phyloP scores from a whole-genome alignment of 306 rosid species.

The Cicer yamashitae region DNA sequence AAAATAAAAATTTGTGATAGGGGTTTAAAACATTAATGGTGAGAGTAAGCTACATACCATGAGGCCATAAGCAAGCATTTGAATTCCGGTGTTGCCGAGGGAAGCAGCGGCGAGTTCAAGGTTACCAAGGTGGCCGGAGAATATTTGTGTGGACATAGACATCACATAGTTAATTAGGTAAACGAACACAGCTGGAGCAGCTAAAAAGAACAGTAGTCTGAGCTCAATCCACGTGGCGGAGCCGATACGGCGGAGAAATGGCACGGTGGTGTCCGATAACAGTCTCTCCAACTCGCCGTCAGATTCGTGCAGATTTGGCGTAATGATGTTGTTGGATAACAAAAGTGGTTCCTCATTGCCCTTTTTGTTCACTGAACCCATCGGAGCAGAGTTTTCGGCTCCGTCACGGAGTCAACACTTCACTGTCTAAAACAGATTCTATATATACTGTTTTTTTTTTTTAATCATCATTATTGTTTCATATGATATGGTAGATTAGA shows the following conservation, averaged over 20 bases:
- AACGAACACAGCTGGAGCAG: constrained; percentile 64
- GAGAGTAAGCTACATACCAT: too few relatives aligned
- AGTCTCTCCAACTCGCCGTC: constrained; percentile 55
- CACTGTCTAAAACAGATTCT: too few relatives aligned
- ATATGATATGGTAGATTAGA: too few relatives aligned
- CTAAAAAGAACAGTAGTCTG: constrained; percentile 58
- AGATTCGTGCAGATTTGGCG: background rate
- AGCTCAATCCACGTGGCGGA: constrained; percentile 62
- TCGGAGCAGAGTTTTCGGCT: too few relatives aligned
- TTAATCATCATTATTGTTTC: too few relatives aligned
- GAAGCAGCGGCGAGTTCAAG: constrained; percentile 80
- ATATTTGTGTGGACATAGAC: constrained; percentile 76
- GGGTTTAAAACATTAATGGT: too few relatives aligned
- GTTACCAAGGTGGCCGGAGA: constrained; percentile 77
- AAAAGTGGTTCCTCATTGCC: constrained; percentile 30
- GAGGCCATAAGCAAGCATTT: constrained; percentile 72
- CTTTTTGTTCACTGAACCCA: constrained; percentile 37
- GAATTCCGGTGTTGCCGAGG: constrained; percentile 74
- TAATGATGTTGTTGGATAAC: background rate
- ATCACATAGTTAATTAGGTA: constrained; percentile 65
- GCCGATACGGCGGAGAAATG: constrained; percentile 47
- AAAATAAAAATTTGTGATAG: too few relatives aligned
- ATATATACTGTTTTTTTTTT: too few relatives aligned
- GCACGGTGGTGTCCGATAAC: constrained; percentile 48
- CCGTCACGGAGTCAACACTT: too few relatives aligned